These are phyloP conservation scores for Castanospermum australe DNA, from an alignment of 306 rosid genomes.

Conservation along the genomic window DNA sequence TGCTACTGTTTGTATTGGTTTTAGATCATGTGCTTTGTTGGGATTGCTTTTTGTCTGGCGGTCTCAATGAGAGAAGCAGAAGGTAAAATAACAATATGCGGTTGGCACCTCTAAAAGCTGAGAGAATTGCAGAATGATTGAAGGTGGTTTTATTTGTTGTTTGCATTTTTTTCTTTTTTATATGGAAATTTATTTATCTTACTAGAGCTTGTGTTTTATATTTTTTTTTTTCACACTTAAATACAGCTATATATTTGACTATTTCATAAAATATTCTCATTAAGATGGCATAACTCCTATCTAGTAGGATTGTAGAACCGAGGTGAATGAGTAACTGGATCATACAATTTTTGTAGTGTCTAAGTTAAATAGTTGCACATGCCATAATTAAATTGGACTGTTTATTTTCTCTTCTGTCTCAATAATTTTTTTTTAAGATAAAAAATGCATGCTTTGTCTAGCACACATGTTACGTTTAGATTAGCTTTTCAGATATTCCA, in stretches of 20 bases:
- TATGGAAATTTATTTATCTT: no score
- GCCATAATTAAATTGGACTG: no score
- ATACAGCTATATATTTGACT: no score
- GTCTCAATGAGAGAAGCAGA: background rate
- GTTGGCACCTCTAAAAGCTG: conserved; percentile 38
- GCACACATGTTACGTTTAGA: background rate
- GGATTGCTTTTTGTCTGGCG: conserved; percentile 40
- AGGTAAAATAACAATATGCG: background rate
- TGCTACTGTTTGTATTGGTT: background rate
- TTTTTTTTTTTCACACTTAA: no score
- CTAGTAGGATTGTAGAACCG: no score
- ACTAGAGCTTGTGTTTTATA: no score
- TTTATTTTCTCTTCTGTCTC: background rate
- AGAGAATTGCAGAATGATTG: conserved; percentile 26
- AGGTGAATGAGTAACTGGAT: no score
- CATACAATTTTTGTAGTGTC: no score
- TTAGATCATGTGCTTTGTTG: conserved; percentile 25
- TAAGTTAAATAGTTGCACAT: no score
- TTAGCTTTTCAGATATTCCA: background rate
- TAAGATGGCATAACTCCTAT: no score
- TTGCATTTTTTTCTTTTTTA: no score
- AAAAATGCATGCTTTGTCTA: background rate
- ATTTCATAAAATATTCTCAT: no score
- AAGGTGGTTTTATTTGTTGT: conserved; percentile 22
- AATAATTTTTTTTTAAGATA: background rate